Percentiles rank a stretch among this genome's conserved stretches.
These are phyloP conservation scores for Lunularia cruciata DNA, from an alignment of 225 moss, liverwort and hornwort species.

Conservation along the genomic window DNA sequence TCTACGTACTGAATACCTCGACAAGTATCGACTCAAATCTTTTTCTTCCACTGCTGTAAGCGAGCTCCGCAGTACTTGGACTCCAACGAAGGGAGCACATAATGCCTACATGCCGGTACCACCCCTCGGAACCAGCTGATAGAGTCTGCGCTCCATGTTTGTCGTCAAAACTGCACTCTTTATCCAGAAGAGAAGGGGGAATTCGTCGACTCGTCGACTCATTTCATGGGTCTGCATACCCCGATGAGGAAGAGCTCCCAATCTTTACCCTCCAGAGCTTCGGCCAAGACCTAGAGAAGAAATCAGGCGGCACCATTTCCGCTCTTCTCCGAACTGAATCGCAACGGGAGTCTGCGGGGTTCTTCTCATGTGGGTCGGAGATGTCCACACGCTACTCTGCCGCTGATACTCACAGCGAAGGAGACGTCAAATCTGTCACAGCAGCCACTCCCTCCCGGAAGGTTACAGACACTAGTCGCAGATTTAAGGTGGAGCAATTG, in stretches of 20 bases:
- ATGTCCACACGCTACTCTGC: conserved; percentile 15
- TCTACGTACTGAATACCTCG: no score
- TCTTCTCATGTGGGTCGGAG: conserved; percentile 24
- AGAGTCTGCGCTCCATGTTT: conserved; percentile 29
- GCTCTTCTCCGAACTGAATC: conserved; percentile 14
- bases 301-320: background rate
- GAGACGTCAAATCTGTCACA: conserved; percentile 9
- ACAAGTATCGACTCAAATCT: no score
- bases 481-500: conserved; percentile 1
- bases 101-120: conserved; percentile 23
- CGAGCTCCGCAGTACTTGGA: background rate
- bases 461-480: background rate
- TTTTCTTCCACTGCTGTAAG: no score
- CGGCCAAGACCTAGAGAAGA: conserved; percentile 10
- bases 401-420: conserved; percentile 15
- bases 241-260: conserved; percentile 13
- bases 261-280: background rate
- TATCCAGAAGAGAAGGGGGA: conserved; percentile 14
- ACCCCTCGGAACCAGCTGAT: conserved; percentile 22
- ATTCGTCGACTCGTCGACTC: conserved; percentile 22
- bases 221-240: background rate
- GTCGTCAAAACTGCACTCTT: conserved; percentile 9
- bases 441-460: conserved; percentile 12
- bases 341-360: conserved; percentile 8
- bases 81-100: background rate